Evolutionary conservation across 805 yeast species (phyloP), one percentile per base, ranked within the genome.

Genomic region (Sugiyamaella americana): DNA sequence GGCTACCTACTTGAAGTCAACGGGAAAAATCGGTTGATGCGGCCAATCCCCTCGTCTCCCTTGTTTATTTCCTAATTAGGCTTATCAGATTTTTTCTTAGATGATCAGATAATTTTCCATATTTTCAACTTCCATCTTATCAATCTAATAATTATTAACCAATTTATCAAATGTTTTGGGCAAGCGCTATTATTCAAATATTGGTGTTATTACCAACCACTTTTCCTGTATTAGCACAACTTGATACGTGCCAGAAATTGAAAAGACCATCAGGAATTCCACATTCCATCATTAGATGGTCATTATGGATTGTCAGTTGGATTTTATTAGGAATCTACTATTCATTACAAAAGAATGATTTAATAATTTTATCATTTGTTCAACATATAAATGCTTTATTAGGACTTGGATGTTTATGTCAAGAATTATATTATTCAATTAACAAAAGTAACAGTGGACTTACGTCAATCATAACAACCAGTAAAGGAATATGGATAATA

Each of bases 171-270:
- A 40, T 40, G 35, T 20, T 24, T 18, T 26, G 34, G 20, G 43
- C 20, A 13, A 16, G 34, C 8, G 16, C 43, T 36, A 26, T 40
- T n/a, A 40, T 40, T 18, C 43, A 40, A 11, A 6, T 40, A 6
- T 29, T 38, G 11, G 41, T 38, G n/a, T 32, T 48, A 17, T 3
- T 40, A 10, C 53, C 53, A 13, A 32, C 43, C 37, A 29, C 44
- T 17, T 50, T 50, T 20, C 53, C 53, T 2, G 16, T 46, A 17
- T 41, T 50, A 36, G 53, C 47, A 17, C 53, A 50, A 22, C 44
- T 50, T n/a, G 51, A 50, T 22, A 45, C 24, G 23, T 37, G 43
- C 23, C 20, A 17, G n/a, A 13, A 30, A 17, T 36, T 18, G 19
- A 39, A 37, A 17, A 35, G 18, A 17, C 5, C 10, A 5, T 35